Base-by-base conservation (phyloP, 495 filamentous ascomycete species). In the Aspergillus bertholletiae region DNA sequence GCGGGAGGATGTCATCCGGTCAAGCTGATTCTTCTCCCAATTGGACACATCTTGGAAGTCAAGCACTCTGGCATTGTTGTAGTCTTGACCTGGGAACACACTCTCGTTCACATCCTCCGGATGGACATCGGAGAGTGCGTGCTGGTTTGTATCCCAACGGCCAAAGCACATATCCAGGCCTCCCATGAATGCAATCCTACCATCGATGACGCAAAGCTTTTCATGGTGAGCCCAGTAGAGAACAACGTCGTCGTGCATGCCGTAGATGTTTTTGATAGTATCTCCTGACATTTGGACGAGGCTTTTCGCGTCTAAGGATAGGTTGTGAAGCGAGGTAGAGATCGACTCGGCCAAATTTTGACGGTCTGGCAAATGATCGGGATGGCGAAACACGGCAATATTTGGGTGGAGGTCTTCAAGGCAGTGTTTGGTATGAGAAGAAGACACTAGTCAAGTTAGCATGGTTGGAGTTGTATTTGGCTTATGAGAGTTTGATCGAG, bases 191-290 rank as follows among this genome's bases (percentile, higher is more conserved):
- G 88, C 92, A 58, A 84, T 80, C 9, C 76, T 73, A 1, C 87
- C 84, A 67, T 97, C 93, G 30, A 97, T 72, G 9, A 96, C 60
- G 57, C 88, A 93, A 7, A 97, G 78, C 72, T 97, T 97, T 69
- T 97, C 93, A 56, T 96, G 93, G 58, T 97, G 93, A 0, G 93
- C 92, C 92, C 92, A 97, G 69, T 90, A 97, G 5, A 97, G 70
- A 18, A 96, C 87, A 5, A 88, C 82, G 51, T 88, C 91, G 26
- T 92, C 89, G 45, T 84, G 80, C 49, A 82, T 81, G 43, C 93
- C 93, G 61, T 96, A 97, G 2, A 97, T 69, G 1, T 81, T 79
- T 62, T 91, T 85, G 24, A 95, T 60, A 0, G 84, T 72, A 53
- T 92, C 87, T 23, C 72, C 74, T 0, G 87, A 84, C 48, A 89